Percentiles rank a stretch among this genome's conserved stretches.
phyloP scores from a whole-genome alignment of 176 grass and related monocot genomes.

The Carex parvula region DNA sequence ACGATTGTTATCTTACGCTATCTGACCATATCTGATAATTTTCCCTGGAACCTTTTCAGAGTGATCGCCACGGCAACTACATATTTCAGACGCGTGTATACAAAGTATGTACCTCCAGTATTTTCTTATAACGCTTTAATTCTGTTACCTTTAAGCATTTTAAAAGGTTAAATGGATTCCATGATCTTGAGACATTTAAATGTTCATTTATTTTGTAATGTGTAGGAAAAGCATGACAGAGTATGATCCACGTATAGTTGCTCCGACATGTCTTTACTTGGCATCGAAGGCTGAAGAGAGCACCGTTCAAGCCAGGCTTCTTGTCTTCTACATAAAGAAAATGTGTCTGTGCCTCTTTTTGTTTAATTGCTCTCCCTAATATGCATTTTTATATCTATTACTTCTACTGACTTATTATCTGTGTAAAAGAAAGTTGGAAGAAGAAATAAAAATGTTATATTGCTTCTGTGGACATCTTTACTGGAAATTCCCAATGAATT shows the following conservation, averaged over 20 bases:
- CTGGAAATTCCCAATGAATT: background rate
- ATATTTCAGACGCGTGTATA: constrained; percentile 97
- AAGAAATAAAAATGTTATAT: constrained; percentile 16
- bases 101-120: constrained; percentile 58
- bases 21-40: background rate
- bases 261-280: constrained; percentile 95
- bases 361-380: constrained; percentile 17
- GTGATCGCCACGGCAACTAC: constrained; percentile 93
- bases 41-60: constrained; percentile 48
- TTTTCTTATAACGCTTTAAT: constrained; percentile 1
- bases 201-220: constrained; percentile 10
- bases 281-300: constrained; percentile 96
- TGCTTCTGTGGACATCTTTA: background rate
- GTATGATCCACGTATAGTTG: constrained; percentile 87
- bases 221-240: constrained; percentile 85
- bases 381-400: background rate
- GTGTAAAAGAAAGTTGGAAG: background rate
- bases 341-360: constrained; percentile 47
- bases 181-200: background rate
- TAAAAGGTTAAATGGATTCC: background rate
- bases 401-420: background rate
- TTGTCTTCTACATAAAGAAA: constrained; percentile 99
- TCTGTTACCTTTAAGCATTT: background rate
- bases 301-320: constrained; percentile 93
- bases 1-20: background rate